Base-by-base conservation (phyloP, 768 basidiomycete species). In the Suillus alpinus region DNA sequence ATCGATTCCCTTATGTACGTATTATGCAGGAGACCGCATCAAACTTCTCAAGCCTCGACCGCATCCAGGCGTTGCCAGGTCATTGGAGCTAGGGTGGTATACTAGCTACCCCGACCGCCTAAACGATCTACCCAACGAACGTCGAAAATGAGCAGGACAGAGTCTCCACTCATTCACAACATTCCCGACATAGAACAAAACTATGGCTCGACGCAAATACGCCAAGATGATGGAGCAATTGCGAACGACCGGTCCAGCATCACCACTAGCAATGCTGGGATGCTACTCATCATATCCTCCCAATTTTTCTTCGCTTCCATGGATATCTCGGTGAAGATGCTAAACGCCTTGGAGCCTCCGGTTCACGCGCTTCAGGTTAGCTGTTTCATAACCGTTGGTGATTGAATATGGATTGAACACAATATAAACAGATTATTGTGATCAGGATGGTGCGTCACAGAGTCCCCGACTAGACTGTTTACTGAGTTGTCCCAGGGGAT, bases 281-380 rank as follows among this genome's bases (percentile, higher is more conserved):
- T 92, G 55, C 69, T 88, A 39, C 77, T 88, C 10, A 79, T 91
- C 20, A 79, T 79, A 5, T 74, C 73, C 4, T 69, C 86, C 6
- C 86, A 89, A 67, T 74, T 85, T 13, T 86, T 86, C 71, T 81
- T 87, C 36, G 78, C 86, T 4, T 69, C 81, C 29, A 86, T 88
- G 79, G 85, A 84, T 56, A 75, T 86, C 4, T 73, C 81, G 3
- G 88, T 91, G 44, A 90, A 91, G 73, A 77, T 77, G 61, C 71
- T 91, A 59, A 83, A 85, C 61, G 73, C 70, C 18, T 72, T 87
- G 8, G 83, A 86, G 58, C 76, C 81, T 12, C 87, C 86, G 1
- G 82, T 87, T 8, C 80, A 83, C 3, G 76, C 84, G 2, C 71
- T 86, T 14, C 78, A 88, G 80, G 86, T 85, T 61, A 14, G 77